Evolutionary conservation across 169 alveolate genomes (phyloP), one percentile per base, ranked within the genome.

Genomic region (Ichthyophthirius multifiliis): DNA sequence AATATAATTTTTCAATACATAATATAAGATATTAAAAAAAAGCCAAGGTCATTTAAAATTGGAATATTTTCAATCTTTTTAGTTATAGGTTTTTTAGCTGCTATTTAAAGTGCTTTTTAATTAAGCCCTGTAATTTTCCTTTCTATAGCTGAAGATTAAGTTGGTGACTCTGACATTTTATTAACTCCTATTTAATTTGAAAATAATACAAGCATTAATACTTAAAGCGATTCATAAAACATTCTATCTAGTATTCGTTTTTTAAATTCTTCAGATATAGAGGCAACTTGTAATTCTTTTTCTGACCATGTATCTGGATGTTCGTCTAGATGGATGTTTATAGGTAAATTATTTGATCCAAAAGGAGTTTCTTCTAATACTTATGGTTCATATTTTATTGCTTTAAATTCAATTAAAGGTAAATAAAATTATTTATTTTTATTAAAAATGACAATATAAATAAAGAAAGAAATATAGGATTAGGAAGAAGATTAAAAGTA

Each of bases 51-150:
- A 1, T 91, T 89, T 64, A 85, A 87, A 65, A 94, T 94, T n/a
- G 97, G 97, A 31, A 85, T 94, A 15, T 86, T 91, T 45, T 88
- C 97, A 5, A 83, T 94, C 32, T 90, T 91, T 85, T 71, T 94
- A 37, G 95, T 91, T 12, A 95, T 92, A 5, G 75, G 94, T 39
- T 94, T 94, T 65, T 37, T 90, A 43, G 87, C 93, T 6, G 44
- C 92, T 23, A 64, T 91, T 32, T 65, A 79, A 41, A 83, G 88
- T 83, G 90, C 92, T 1, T 76, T 94, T 16, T 84, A 86, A 62
- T 62, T 87, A 34, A 82, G 91, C 32, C 93, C 96, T 0, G 75
- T 90, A 16, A 88, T 93, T 7, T 94, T 92, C 71, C 79, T 94
- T n/a, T 87, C 90, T 76, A 48, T 92, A 5, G 86, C 92, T n/a